Conservation (phyloP, 2,329 filamentous ascomycete genomes). For the Phoma sp. region DNA sequence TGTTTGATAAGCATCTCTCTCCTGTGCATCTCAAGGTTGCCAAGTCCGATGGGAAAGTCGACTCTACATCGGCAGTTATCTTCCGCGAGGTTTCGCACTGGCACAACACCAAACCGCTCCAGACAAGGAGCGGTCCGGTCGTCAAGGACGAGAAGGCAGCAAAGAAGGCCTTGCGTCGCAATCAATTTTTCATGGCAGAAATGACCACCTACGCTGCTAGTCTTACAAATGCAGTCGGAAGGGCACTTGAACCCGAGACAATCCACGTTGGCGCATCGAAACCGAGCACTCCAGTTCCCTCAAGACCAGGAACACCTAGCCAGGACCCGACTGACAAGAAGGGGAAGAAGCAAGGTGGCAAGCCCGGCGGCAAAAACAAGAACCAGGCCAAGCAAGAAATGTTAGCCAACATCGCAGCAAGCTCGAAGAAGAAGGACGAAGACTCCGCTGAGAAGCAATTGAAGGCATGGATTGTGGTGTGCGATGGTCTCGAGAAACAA, state of each 20-base stretch:
- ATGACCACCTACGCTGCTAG: conserved; percentile 73
- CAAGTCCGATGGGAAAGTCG: conserved; percentile 29
- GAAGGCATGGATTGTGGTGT: conserved; percentile 54
- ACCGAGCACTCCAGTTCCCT: conserved; percentile 12
- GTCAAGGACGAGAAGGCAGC: conserved; percentile 43
- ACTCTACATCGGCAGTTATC: conserved; percentile 47
- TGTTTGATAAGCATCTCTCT: conserved; percentile 56
- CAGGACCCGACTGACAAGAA: conserved; percentile 25
- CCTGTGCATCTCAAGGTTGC: conserved; percentile 51
- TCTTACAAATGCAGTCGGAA: conserved; percentile 68
- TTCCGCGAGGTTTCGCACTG: conserved; percentile 63
- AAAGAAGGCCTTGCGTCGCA: conserved; percentile 51
- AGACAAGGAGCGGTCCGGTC: conserved; percentile 41
- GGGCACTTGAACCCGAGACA: conserved; percentile 67
- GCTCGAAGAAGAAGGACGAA: conserved; percentile 52
- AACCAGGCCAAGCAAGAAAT: conserved; percentile 52
- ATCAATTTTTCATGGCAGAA: conserved; percentile 71
- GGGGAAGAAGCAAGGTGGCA: conserved; percentile 29
- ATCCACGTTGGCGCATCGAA: conserved; percentile 58
- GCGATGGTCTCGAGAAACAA: conserved; percentile 56
- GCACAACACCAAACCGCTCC: conserved; percentile 64
- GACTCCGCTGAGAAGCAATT: conserved; percentile 49
- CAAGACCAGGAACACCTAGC: conserved; percentile 11
- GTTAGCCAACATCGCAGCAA: conserved; percentile 51
- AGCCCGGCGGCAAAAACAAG: conserved; percentile 37